phyloP scores from a whole-genome alignment of 805 yeast species.

The Citeromyces matritensis region DNA sequence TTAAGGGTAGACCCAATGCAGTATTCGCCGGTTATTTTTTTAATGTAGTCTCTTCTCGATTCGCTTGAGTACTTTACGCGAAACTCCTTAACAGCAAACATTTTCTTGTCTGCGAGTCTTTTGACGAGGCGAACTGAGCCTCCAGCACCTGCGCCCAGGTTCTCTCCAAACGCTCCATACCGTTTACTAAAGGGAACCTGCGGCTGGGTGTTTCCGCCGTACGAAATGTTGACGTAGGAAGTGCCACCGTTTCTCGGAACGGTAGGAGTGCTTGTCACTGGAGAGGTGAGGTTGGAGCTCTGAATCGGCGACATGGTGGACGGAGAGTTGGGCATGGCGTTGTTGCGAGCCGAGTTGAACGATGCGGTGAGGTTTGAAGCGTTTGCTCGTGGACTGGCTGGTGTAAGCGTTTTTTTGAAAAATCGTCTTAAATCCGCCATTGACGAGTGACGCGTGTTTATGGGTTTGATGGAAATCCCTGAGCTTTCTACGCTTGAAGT shows the following conservation, averaged over 20 bases:
- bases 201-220: conserved; percentile 23
- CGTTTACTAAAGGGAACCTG: conserved; percentile 54
- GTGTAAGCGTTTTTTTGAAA: conserved; percentile 24
- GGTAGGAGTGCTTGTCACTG: neutral
- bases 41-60: conserved; percentile 72
- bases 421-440: conserved; percentile 69
- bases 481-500: conserved; percentile 5
- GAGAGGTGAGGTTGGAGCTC: neutral
- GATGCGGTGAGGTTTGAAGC: neutral
- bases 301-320: conserved; percentile 2
- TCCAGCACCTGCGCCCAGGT: conserved; percentile 91
- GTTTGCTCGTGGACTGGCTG: neutral
- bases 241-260: neutral
- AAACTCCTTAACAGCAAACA: conserved; percentile 89
- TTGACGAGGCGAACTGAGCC: conserved; percentile 72
- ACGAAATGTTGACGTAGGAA: conserved; percentile 8
- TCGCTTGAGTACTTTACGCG: conserved; percentile 64
- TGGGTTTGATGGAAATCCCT: conserved; percentile 21
- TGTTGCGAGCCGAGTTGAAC: neutral
- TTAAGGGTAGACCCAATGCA: conserved; percentile 85
- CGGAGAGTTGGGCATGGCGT: neutral
- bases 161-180: conserved; percentile 73
- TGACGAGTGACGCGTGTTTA: conserved; percentile 51
- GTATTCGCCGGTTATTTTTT: conserved; percentile 87
- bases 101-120: conserved; percentile 47